A percentile compares a stretch with the other conserved stretches of the same genome.
Evolutionary conservation across 2,329 filamentous ascomycete species (phyloP).

Genomic region (Colletotrichum ledebouriae): DNA sequence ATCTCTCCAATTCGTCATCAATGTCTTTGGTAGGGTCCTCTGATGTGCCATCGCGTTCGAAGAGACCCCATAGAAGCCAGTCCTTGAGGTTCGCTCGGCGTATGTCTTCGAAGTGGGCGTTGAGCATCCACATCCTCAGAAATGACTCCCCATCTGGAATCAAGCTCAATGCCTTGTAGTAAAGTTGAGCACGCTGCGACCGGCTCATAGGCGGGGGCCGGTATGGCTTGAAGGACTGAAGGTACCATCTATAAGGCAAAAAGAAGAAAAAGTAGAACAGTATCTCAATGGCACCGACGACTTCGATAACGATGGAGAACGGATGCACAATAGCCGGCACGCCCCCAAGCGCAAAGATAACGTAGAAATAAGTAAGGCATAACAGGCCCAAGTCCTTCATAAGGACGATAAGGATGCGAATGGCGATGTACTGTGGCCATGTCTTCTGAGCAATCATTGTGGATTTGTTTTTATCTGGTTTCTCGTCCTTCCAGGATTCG

Average conservation of each 20-base stretch:
- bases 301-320: conserved; percentile 46
- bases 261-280: conserved; percentile 60
- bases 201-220: conserved; percentile 17
- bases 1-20: conserved; percentile 68
- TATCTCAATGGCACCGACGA: conserved; percentile 52
- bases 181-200: conserved; percentile 31
- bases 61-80: conserved; percentile 72
- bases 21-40: conserved; percentile 55
- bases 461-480: not conserved
- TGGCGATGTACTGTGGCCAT: conserved; percentile 37
- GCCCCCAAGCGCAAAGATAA: conserved; percentile 43
- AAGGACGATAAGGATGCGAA: conserved; percentile 24
- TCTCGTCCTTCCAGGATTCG: not conserved
- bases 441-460: conserved; percentile 38
- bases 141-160: conserved; percentile 67
- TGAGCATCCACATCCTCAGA: conserved; percentile 70
- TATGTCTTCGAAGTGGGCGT: conserved; percentile 65
- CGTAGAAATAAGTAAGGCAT: conserved; percentile 44
- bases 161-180: conserved; percentile 27
- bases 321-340: conserved; percentile 44
- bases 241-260: conserved; percentile 56
- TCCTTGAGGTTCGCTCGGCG: conserved; percentile 71
- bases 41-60: conserved; percentile 56
- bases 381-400: conserved; percentile 38
- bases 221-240: conserved; percentile 46